phyloP scores from a whole-genome alignment of 495 filamentous ascomycete genomes.

The Tuber magnatum region DNA sequence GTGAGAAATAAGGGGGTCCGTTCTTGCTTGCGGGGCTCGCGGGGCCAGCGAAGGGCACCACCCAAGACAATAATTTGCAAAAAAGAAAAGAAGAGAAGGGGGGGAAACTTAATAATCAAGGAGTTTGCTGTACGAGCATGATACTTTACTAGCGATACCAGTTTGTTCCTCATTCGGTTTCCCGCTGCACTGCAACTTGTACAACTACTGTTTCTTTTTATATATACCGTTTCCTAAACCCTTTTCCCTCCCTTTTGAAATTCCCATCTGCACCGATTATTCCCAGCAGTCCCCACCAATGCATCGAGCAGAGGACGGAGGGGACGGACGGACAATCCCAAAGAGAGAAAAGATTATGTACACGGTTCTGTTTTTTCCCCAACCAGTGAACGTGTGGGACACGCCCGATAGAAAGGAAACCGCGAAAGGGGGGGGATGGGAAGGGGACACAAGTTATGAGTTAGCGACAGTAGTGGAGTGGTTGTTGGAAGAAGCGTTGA shows the following conservation, averaged over 20 bases:
- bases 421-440: neutral
- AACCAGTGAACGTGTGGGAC: too few species aligned
- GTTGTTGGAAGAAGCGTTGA: neutral
- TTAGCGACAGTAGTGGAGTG: too few species aligned
- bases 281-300: neutral
- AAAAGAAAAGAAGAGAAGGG: neutral
- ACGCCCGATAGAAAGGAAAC: neutral
- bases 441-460: too few species aligned
- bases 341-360: neutral
- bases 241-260: neutral
- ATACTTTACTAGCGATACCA: neutral
- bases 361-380: neutral
- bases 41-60: neutral
- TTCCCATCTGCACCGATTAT: neutral
- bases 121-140: neutral
- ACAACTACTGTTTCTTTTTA: constrained; percentile 3
- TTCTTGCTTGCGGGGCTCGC: neutral
- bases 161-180: neutral
- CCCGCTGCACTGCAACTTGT: constrained; percentile 2
- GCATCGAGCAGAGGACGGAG: neutral
- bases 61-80: neutral
- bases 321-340: neutral
- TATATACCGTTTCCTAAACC: neutral
- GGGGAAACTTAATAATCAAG: neutral
- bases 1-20: neutral